Evolutionary conservation across 768 basidiomycete genomes (phyloP), one percentile per base, ranked within the genome.

Genomic region (Dioszegia hungarica): DNA sequence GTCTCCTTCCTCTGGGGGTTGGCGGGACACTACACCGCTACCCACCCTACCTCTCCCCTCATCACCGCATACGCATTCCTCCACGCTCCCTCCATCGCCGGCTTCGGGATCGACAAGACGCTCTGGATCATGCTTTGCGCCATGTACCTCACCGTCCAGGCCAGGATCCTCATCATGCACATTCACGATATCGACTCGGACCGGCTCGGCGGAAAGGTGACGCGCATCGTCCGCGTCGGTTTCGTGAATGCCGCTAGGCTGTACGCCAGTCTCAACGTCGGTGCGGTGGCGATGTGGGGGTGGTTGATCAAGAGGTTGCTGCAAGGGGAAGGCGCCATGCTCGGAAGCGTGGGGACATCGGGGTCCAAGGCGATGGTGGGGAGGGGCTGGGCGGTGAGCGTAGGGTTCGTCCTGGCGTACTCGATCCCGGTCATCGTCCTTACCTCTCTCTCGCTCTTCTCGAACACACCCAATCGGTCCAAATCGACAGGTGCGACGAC

Each of bases 161-260:
- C 64, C 17, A 46, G 64, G 19, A 60, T 66, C 28, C 50, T 66
- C 57, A 57, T 63, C 39, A 66, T 66, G 64, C 58, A 66, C 43
- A 59, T 63, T 6, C 58, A 62, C 45, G 64, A 66, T 52, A 66
- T 66, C 43, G 59, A 66, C 19, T 59, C 56, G 11, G 64, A 66
- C 36, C 45, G 19, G 14, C 20, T 24, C 12, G 64, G 64, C 11
- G 59, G 59, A 2, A 66, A 66, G 40, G 49, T 53, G 48, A 66
- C 64, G 5, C 41, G 62, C 15, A 49, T 56, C 10, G 60, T 61
- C 1, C 28, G 64, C 25, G 22, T 66, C 6, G 64, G 64, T 15
- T 49, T 57, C 38, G 19, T 65, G 43, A 61, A 61, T 33, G 31
- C 31, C 31, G 31, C 31, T 14, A 14, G 50, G 14, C 28, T 60